Conservation (phyloP, 306 rosid species). For the Adenanthera pavonina region DNA sequence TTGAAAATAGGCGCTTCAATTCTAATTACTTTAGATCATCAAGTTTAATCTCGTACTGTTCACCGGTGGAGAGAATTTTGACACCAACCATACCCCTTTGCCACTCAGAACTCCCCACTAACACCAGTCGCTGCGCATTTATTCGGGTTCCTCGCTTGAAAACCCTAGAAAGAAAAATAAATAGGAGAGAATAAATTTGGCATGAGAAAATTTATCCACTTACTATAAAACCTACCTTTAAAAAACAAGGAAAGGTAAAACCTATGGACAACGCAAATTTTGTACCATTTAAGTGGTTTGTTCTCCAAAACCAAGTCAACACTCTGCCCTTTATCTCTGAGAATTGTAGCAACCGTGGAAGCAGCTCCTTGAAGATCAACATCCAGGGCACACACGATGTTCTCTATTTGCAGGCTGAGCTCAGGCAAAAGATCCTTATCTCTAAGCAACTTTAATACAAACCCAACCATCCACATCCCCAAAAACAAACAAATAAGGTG, state of each 20-base stretch:
- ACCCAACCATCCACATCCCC: background rate
- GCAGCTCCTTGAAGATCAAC: constrained; percentile 90
- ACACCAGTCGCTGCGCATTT: constrained; percentile 77
- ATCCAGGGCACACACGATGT: constrained; percentile 89
- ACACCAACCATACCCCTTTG: constrained; percentile 85
- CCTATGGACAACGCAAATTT: constrained; percentile 1
- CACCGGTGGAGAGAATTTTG: constrained; percentile 84
- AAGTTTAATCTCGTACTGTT: constrained; percentile 80
- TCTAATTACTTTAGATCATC: constrained; percentile 65
- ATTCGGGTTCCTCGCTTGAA: constrained; percentile 78
- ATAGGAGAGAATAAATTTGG: constrained; percentile 15
- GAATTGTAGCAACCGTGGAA: constrained; percentile 79
- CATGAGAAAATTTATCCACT: constrained; percentile 26
- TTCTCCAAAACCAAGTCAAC: constrained; percentile 93
- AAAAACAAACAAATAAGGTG: background rate
- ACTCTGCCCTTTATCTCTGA: constrained; percentile 74
- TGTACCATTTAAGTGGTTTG: constrained; percentile 93
- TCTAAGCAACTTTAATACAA: constrained; percentile 74
- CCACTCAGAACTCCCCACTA: constrained; percentile 95
- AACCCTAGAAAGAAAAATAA: constrained; percentile 62
- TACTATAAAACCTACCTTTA: constrained; percentile 9
- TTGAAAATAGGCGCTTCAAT: constrained; percentile 15
- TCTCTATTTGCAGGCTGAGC: constrained; percentile 59
- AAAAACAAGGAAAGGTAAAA: constrained; percentile 11
- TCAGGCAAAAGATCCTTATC: constrained; percentile 88